Conservation (phyloP, 2,329 filamentous ascomycete genomes). For the Ophiostoma triangulosporum region DNA sequence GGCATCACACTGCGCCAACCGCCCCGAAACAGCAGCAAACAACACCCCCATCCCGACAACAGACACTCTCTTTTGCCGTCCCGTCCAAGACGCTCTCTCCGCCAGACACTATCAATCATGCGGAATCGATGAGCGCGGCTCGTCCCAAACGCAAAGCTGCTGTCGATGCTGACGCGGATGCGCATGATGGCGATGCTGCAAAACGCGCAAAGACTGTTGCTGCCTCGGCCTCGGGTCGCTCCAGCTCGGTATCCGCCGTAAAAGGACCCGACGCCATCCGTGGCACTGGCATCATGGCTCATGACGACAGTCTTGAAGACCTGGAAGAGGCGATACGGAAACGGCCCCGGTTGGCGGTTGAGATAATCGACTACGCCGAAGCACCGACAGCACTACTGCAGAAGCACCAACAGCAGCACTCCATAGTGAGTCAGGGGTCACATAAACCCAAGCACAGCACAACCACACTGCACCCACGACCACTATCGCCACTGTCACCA, state of each 20-base stretch:
- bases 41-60: conserved; percentile 1
- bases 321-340: conserved; percentile 28
- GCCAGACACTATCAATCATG: conserved; percentile 12
- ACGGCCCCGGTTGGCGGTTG: conserved; percentile 38
- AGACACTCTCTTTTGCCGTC: conserved; percentile 6
- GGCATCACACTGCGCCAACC: not conserved
- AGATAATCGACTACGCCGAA: conserved; percentile 25
- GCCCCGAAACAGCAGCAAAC: not conserved
- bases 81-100: conserved; percentile 10
- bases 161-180: not conserved
- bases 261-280: not conserved
- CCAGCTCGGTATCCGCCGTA: not conserved
- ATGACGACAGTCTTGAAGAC: not conserved
- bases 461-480: not conserved
- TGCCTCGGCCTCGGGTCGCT: not conserved
- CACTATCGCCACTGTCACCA: not conserved
- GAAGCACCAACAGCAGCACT: not conserved
- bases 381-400: not conserved
- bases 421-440: not conserved
- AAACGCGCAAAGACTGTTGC: not conserved
- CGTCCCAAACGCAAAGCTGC: conserved; percentile 12
- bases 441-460: not conserved
- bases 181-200: not conserved
- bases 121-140: conserved; percentile 8
- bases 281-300: not conserved